Conservation (phyloP, 306 rosid species). For the Begonia fuchsioides region DNA sequence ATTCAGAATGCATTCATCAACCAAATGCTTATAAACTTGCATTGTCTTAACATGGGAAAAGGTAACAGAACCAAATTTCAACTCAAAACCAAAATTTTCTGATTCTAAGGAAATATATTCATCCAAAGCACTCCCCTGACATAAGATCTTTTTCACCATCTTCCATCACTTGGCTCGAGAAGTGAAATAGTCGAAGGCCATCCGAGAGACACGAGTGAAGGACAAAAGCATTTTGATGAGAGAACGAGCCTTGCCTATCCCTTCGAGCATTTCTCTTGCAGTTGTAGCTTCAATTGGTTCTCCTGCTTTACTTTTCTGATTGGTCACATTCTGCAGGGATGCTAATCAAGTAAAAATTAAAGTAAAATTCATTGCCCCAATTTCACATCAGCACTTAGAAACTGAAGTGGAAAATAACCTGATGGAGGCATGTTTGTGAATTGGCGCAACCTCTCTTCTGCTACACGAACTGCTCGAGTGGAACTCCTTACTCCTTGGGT, state of each 20-base stretch:
- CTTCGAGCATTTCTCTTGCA: conserved; percentile 46
- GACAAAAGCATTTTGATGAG: conserved; percentile 49
- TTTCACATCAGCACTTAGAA: conserved; percentile 3
- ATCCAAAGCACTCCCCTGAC: no score
- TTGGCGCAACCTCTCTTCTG: conserved; percentile 53
- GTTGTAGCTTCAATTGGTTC: conserved; percentile 46
- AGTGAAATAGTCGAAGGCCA: conserved; percentile 35
- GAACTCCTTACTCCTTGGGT: conserved; percentile 81
- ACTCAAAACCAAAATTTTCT: no score
- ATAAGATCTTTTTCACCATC: no score
- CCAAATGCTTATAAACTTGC: no score
- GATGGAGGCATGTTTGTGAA: conserved; percentile 46
- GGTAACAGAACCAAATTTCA: no score
- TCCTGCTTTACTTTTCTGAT: conserved; percentile 19
- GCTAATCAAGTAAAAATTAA: conserved; percentile 50
- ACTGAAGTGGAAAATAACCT: conserved; percentile 31
- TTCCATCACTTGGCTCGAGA: conserved; percentile 20
- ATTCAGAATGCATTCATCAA: no score
- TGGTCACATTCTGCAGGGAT: conserved; percentile 41
- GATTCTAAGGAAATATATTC: no score
- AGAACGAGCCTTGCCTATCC: conserved; percentile 61
- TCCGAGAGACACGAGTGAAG: conserved; percentile 31
- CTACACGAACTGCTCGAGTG: conserved; percentile 57
- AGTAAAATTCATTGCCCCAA: conserved; percentile 23
- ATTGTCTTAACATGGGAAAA: no score